Base-by-base conservation (phyloP, 805 yeast species). In the Yarrowia sp. region DNA sequence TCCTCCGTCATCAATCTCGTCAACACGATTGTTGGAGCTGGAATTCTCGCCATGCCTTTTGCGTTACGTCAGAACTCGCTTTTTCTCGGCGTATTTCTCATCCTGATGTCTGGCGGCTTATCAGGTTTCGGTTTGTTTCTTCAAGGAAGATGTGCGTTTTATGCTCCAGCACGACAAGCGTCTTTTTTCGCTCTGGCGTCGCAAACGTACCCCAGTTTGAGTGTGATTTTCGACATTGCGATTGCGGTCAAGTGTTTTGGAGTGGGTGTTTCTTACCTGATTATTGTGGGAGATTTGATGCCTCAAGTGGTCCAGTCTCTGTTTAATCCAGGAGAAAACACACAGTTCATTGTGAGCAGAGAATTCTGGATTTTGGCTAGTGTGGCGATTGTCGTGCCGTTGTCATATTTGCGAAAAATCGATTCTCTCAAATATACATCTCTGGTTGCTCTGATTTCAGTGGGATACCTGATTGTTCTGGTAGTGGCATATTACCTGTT, bases 361-460 rank as follows among this genome's bases (percentile, higher is more conserved):
- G 72, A 74, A 4, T 80, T 82, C 65, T 82, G 85, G 84, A 82
- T 83, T 43, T 65, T 79, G 47, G 74, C 76, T 9, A 72, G 80
- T 35, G 77, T 83, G 57, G 68, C 81, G 32, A 79, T 86, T 15
- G 76, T 80, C 7, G 76, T 77, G 3, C 92, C 92, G 0, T 78
- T 93, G 60, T 87, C 95, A 11, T 90, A 86, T 74, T 79, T 89
- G 71, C 83, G 86, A 71, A 85, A 84, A 70, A 80, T 92, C 67
- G 96, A 90, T 73, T 89, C 97, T 9, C 81, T 92, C 72, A 88
- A 89, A 72, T 89, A 90, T 71, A 90, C 97, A 0, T 90, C 97
- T 1, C 77, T 92, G 74, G 79, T 92, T 41, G 97, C 97, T 1
- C 78, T 92, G 22, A 81, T 85, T 6, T 87, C 97, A 1, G 96